These are phyloP conservation scores for Microcera coccophila DNA, from an alignment of 2,329 filamentous ascomycete species.

Conservation along the genomic window DNA sequence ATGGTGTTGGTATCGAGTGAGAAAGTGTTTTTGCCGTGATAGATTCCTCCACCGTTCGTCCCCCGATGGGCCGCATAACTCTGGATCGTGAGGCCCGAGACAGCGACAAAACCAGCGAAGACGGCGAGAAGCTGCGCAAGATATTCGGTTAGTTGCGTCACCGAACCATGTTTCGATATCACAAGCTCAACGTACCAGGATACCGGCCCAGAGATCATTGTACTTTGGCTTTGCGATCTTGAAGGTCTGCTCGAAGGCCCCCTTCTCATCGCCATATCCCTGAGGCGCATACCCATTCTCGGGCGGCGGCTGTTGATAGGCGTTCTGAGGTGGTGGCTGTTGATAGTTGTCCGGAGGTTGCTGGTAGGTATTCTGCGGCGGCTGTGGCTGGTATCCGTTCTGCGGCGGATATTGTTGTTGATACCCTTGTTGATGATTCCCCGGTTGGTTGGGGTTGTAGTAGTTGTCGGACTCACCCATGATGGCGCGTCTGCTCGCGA, in stretches of 20 bases:
- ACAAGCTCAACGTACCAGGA: conserved; percentile 55
- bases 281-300: conserved; percentile 33
- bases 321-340: conserved; percentile 22
- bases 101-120: conserved; percentile 68
- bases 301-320: conserved; percentile 25
- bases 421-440: conserved; percentile 21
- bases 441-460: conserved; percentile 24
- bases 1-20: conserved; percentile 78
- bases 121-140: conserved; percentile 63
- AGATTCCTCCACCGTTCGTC: conserved; percentile 69
- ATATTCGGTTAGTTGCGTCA: conserved; percentile 2
- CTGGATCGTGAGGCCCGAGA: conserved; percentile 71
- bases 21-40: conserved; percentile 62
- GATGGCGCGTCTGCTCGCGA: background rate
- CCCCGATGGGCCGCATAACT: conserved; percentile 64
- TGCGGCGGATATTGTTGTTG: conserved; percentile 16
- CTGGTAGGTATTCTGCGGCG: conserved; percentile 1
- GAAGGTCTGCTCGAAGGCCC: conserved; percentile 75
- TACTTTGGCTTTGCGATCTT: conserved; percentile 79
- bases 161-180: background rate
- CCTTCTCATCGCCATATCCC: conserved; percentile 43
- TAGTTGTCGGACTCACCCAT: conserved; percentile 37
- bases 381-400: conserved; percentile 14
- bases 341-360: conserved; percentile 10
- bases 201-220: conserved; percentile 85